Evolutionary conservation across 1,139 yeast species (phyloP), one percentile per base, ranked within the genome.

Genomic region (Cylindricascospora bacillispora): DNA sequence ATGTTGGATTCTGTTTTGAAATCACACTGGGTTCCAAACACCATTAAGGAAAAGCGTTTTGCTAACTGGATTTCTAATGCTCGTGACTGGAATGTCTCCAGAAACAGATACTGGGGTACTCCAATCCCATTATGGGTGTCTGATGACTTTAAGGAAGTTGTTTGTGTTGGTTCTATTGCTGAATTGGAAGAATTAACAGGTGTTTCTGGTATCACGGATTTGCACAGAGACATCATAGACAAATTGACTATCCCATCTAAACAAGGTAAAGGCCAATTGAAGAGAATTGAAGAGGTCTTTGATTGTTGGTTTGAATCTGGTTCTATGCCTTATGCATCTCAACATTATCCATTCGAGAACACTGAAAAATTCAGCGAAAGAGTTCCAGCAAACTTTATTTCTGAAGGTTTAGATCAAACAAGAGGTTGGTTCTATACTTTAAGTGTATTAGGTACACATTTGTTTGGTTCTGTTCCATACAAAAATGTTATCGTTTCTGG

Each of bases 251-350:
- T 89, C 49, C 97, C 97, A 35, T 86, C 97, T n/a, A 67, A 74
- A 52, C 57, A 69, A 51, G 97, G 98, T 44, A 86, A 83, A 56
- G 95, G 95, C 44, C 62, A 56, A 20, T 71, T 92, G 59, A 79
- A 63, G 57, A 80, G 99, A 67, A 70, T 89, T 39, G 97, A 89
- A 56, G 98, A 89, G 61, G 99, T 92, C 32, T 92, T 92, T 52
- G 98, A 92, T 62, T 92, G 99, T 67, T 92, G 99, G 99, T 92
- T 89, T 53, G 98, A 92, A 65, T 83, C 95, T 19, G 99, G 99
- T 45, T 77, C 95, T 31, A 92, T 92, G 99, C 98, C 99, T 39
- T 92, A 80, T 47, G 97, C 97, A 32, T 79, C 94, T 27, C 79
- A 79, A 55, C 98, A 92, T 59, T 92, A 86, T 54, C 99, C 99